These are phyloP conservation scores for Ceratocystis papillata DNA, from an alignment of 2,329 filamentous ascomycete species.

Conservation along the genomic window DNA sequence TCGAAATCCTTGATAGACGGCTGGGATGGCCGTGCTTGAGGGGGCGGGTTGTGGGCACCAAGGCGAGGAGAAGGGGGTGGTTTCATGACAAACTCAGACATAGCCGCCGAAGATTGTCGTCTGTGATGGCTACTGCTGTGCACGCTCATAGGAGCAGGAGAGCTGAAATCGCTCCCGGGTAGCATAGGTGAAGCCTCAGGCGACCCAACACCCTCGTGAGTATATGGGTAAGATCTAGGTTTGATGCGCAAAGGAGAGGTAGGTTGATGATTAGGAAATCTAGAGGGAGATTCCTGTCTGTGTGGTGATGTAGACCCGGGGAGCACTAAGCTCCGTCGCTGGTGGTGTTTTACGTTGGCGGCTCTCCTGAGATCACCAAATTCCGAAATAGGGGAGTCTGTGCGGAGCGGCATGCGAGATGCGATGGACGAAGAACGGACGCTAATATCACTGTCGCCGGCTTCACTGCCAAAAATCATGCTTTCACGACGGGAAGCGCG, in stretches of 20 bases:
- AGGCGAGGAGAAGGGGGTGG: constrained; percentile 75
- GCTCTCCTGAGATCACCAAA: constrained; percentile 64
- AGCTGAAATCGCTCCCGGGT: constrained; percentile 68
- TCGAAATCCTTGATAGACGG: constrained; percentile 99
- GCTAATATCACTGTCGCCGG: constrained; percentile 78
- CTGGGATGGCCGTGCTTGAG: constrained; percentile 76
- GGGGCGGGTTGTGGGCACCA: constrained; percentile 62
- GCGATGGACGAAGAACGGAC: constrained; percentile 67
- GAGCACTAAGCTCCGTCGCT: constrained; percentile 76
- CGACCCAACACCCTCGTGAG: constrained; percentile 59
- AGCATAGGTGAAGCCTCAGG: constrained; percentile 85
- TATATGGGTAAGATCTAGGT: constrained; percentile 52
- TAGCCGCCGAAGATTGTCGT: constrained; percentile 80
- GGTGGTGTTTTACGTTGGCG: constrained; percentile 68
- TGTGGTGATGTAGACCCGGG: constrained; percentile 67
- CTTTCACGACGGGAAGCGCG: constrained; percentile 42
- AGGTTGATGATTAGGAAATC: constrained; percentile 48
- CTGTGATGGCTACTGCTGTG: constrained; percentile 53
- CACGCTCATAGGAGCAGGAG: constrained; percentile 51
- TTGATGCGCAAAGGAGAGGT: constrained; percentile 86
- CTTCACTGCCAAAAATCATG: constrained; percentile 71
- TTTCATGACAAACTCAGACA: constrained; percentile 56
- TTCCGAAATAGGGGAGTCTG: constrained; percentile 85
- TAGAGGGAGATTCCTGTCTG: constrained; percentile 79
- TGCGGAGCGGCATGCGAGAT: constrained; percentile 56